Percentiles rank a stretch among this genome's conserved stretches.
These are phyloP conservation scores for Coniochaeta ligniaria DNA, from an alignment of 2,329 filamentous ascomycete genomes.

Conservation along the genomic window DNA sequence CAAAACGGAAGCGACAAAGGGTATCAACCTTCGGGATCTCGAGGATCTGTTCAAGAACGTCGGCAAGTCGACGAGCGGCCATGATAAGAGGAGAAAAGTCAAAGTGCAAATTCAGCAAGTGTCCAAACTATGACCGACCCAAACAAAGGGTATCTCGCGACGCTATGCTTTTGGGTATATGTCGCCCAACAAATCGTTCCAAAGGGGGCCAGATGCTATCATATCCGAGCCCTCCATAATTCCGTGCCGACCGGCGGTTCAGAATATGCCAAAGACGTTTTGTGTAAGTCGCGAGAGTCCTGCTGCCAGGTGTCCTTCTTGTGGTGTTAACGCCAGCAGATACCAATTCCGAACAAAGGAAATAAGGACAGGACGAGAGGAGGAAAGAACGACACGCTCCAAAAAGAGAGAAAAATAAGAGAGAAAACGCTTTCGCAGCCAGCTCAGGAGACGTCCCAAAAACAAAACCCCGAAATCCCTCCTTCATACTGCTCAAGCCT, in stretches of 20 bases:
- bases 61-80: conserved; percentile 14
- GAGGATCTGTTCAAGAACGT: conserved; percentile 16
- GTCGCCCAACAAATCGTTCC: neutral
- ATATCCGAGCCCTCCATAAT: neutral
- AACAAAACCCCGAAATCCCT: no score
- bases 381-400: neutral
- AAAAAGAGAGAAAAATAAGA: neutral
- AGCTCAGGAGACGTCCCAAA: neutral
- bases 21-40: conserved; percentile 14
- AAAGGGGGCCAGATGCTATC: neutral
- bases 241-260: neutral
- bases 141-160: neutral
- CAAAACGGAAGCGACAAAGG: conserved; percentile 9
- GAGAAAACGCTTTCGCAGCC: neutral
- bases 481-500: no score
- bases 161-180: neutral
- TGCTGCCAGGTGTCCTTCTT: neutral
- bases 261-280: neutral
- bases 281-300: neutral
- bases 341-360: neutral
- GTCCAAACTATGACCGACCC: neutral
- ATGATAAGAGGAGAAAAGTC: conserved; percentile 12
- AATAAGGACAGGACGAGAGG: neutral
- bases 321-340: neutral
- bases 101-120: neutral